Conservation (phyloP, 169 alveolate genomes). For the Plasmodium gonderi region DNA sequence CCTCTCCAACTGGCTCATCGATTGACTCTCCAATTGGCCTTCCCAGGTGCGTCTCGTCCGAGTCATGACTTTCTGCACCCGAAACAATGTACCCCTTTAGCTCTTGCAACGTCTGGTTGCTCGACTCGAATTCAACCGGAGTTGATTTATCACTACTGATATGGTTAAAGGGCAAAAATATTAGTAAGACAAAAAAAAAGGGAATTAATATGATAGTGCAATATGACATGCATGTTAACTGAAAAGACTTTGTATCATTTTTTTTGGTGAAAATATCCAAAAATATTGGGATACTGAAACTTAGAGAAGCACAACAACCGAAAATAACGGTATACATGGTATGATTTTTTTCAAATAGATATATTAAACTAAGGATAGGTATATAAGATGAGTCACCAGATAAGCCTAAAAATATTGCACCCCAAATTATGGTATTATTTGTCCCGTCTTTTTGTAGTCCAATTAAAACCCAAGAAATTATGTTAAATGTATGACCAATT, state of each 20-base stretch:
- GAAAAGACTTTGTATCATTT: constrained; percentile 26
- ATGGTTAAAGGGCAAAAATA: constrained; percentile 38
- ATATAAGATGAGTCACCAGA: constrained; percentile 60
- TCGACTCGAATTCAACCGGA: not conserved
- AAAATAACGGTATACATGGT: constrained; percentile 58
- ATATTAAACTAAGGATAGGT: constrained; percentile 48
- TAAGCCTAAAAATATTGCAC: constrained; percentile 47
- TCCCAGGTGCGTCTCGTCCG: not conserved
- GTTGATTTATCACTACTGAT: not conserved
- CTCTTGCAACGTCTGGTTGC: constrained; percentile 24
- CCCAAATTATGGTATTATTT: constrained; percentile 35
- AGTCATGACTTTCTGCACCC: not conserved
- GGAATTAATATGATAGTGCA: constrained; percentile 49
- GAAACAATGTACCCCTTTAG: constrained; percentile 36
- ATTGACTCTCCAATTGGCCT: not conserved
- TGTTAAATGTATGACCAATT: constrained; percentile 77
- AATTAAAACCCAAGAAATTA: constrained; percentile 78
- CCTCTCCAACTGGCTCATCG: not conserved
- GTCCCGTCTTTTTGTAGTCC: constrained; percentile 33
- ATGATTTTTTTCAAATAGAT: constrained; percentile 60
- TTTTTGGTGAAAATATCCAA: constrained; percentile 34
- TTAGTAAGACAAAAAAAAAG: constrained; percentile 19
- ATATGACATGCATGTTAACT: constrained; percentile 25
- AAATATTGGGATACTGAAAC: constrained; percentile 62
- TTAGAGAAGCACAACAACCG: constrained; percentile 68